phyloP scores from a whole-genome alignment of 768 basidiomycete genomes.

The Russula vinacea region DNA sequence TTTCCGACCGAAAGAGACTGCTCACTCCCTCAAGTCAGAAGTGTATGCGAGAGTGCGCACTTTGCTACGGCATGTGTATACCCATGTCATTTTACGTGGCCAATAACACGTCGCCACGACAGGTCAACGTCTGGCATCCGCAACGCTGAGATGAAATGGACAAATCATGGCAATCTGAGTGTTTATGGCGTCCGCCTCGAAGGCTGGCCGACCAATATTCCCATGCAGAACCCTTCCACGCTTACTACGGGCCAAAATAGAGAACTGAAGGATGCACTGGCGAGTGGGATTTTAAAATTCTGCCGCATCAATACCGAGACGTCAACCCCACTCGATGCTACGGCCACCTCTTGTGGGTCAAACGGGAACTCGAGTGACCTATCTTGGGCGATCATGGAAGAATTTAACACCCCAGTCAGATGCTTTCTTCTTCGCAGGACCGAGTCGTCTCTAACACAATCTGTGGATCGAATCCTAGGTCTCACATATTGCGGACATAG shows the following conservation, averaged over 20 bases:
- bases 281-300: conserved; percentile 49
- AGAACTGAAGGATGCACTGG: conserved; percentile 48
- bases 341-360: conserved; percentile 5
- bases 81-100: conserved; percentile 6
- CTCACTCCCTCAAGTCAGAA: conserved; percentile 28
- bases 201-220: conserved; percentile 62
- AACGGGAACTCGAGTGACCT: conserved; percentile 13
- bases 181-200: conserved; percentile 56
- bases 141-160: conserved; percentile 75
- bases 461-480: conserved; percentile 10
- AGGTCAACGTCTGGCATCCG: conserved; percentile 57
- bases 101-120: conserved; percentile 18
- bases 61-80: conserved; percentile 22
- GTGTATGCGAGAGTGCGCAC: conserved; percentile 28
- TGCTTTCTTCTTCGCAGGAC: conserved; percentile 4
- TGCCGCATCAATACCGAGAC: conserved; percentile 17
- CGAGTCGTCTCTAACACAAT: conserved; percentile 6
- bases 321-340: conserved; percentile 1
- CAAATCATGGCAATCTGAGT: conserved; percentile 56
- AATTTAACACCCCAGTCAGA: conserved; percentile 22
- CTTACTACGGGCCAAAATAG: conserved; percentile 56
- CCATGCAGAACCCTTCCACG: conserved; percentile 59
- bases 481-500: conserved; percentile 5
- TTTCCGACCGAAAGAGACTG: conserved; percentile 19
- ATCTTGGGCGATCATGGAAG: conserved; percentile 30